Evolutionary conservation across 192 early-diverging fungal genomes (phyloP).

Genomic region (Cladochytrium replicatum): DNA sequence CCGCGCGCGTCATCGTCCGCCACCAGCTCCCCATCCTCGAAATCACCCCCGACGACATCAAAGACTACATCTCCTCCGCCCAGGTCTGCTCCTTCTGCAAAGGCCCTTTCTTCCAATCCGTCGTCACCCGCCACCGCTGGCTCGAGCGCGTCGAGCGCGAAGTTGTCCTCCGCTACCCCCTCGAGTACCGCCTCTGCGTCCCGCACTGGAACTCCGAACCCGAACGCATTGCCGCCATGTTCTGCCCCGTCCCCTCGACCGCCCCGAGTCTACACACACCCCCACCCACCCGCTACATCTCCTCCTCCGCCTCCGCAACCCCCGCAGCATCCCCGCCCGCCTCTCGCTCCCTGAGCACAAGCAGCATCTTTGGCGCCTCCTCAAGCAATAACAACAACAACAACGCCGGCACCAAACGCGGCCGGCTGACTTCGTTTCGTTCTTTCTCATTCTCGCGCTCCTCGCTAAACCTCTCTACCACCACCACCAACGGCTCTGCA

Average conservation of each 20-base stretch:
- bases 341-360: not conserved
- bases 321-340: not conserved
- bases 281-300: slow-evolving; percentile 1
- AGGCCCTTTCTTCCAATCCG: slow-evolving; percentile 68
- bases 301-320: slow-evolving; percentile 5
- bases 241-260: slow-evolving; percentile 50
- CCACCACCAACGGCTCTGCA: no score
- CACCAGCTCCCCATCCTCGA: slow-evolving; percentile 47
- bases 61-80: slow-evolving; percentile 50
- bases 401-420: no score
- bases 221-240: slow-evolving; percentile 54
- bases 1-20: slow-evolving; percentile 64
- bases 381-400: no score
- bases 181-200: slow-evolving; percentile 63
- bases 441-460: slow-evolving; percentile 6
- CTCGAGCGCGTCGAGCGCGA: slow-evolving; percentile 45
- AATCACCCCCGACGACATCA: slow-evolving; percentile 40
- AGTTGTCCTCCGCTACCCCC: slow-evolving; percentile 26
- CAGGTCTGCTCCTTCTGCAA: slow-evolving; percentile 61
- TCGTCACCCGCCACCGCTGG: slow-evolving; percentile 44
- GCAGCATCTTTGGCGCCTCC: no score
- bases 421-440: not conserved
- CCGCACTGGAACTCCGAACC: slow-evolving; percentile 68
- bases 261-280: slow-evolving; percentile 29
- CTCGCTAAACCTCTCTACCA: no score